A percentile compares a stretch with the other conserved stretches of the same genome.
These are phyloP conservation scores for Phialemoniopsis sp. DNA, from an alignment of 2,329 filamentous ascomycete species.

Conservation along the genomic window DNA sequence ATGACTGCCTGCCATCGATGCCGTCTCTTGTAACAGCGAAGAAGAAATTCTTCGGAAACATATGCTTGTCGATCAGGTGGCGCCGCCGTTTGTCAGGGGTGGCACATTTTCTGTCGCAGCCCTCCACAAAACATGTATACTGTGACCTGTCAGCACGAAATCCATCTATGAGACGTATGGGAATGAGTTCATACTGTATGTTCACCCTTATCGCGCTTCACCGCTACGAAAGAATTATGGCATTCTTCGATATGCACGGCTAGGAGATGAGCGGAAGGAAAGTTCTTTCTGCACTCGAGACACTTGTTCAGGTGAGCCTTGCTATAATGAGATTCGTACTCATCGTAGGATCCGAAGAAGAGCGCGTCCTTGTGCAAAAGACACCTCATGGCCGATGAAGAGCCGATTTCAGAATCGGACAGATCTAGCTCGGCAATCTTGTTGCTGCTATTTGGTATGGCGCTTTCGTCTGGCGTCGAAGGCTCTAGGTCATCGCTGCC, in stretches of 20 bases:
- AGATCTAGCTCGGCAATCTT: slow-evolving; percentile 61
- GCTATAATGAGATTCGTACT: slow-evolving; percentile 84
- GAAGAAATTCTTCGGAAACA: slow-evolving; percentile 85
- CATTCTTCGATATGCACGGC: slow-evolving; percentile 84
- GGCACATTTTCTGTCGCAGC: slow-evolving; percentile 79
- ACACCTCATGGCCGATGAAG: slow-evolving; percentile 65
- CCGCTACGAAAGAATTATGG: slow-evolving; percentile 75
- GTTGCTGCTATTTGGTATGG: slow-evolving; percentile 16
- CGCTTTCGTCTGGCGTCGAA: not conserved
- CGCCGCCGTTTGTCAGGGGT: slow-evolving; percentile 79
- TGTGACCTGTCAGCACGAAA: slow-evolving; percentile 24
- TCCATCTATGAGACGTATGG: no score
- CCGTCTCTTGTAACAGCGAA: slow-evolving; percentile 84
- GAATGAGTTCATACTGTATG: slow-evolving; percentile 82
- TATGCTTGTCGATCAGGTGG: slow-evolving; percentile 92
- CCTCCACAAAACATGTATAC: slow-evolving; percentile 88
- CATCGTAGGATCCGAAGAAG: slow-evolving; percentile 68
- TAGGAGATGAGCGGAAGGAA: slow-evolving; percentile 79
- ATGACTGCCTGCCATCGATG: slow-evolving; percentile 78
- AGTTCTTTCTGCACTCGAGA: slow-evolving; percentile 78
- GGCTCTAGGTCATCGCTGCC: slow-evolving; percentile 3
- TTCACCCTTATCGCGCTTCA: slow-evolving; percentile 74
- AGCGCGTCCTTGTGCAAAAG: slow-evolving; percentile 69
- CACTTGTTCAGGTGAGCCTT: slow-evolving; percentile 82
- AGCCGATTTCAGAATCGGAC: slow-evolving; percentile 20